A percentile compares a stretch with the other conserved stretches of the same genome.
Conservation (phyloP, 2,329 filamentous ascomycete species). For the Gnomoniopsis sp. region DNA sequence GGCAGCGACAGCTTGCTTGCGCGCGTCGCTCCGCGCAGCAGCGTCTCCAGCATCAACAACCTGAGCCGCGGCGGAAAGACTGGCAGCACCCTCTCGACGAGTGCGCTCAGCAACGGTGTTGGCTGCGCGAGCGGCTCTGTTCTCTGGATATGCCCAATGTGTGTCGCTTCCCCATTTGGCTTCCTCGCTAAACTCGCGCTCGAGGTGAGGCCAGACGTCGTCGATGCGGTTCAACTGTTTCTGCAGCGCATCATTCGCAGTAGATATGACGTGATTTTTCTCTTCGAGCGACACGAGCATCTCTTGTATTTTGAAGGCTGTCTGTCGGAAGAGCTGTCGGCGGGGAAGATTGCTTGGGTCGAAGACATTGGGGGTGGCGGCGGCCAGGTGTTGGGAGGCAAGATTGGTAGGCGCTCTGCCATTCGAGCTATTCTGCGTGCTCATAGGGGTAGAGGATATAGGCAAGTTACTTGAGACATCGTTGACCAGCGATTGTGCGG, state of each 20-base stretch:
- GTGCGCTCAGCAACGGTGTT: constrained; percentile 67
- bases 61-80: constrained; percentile 73
- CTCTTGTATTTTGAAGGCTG: constrained; percentile 74
- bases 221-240: constrained; percentile 83
- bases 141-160: constrained; percentile 94
- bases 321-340: constrained; percentile 72
- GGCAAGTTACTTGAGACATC: constrained; percentile 41
- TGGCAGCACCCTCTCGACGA: constrained; percentile 73
- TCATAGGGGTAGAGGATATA: constrained; percentile 44
- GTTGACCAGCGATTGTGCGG: constrained; percentile 37
- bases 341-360: constrained; percentile 59
- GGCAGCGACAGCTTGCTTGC: constrained; percentile 76
- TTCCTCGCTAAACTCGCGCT: constrained; percentile 89
- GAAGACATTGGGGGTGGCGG: constrained; percentile 44
- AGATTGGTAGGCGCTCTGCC: constrained; percentile 35
- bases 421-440: constrained; percentile 46
- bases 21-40: constrained; percentile 76
- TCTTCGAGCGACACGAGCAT: constrained; percentile 91
- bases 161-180: constrained; percentile 86
- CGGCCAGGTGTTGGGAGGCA: constrained; percentile 34
- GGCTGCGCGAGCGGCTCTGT: constrained; percentile 61
- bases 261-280: constrained; percentile 94
- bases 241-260: constrained; percentile 84
- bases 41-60: constrained; percentile 80
- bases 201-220: constrained; percentile 80